phyloP scores from a whole-genome alignment of 805 yeast genomes.

The Pichia gijzeniarum region DNA sequence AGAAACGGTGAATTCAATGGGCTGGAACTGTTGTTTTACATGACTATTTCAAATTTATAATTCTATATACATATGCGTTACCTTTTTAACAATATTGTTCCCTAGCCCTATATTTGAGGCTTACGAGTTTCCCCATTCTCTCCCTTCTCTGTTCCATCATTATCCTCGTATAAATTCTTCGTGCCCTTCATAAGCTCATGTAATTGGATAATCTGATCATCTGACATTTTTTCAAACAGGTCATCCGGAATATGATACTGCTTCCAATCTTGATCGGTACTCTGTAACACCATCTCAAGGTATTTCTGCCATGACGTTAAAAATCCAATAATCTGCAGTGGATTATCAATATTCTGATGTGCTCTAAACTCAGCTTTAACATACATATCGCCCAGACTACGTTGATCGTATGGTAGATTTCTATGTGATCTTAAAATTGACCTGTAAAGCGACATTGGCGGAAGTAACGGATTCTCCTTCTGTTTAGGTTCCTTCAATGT shows the following conservation, averaged over 20 bases:
- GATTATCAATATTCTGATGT: conserved; percentile 77
- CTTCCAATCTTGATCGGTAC: conserved; percentile 55
- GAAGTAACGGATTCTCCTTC: conserved; percentile 47
- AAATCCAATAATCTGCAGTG: conserved; percentile 90
- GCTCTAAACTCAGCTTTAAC: conserved; percentile 86
- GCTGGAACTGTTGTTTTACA: conserved; percentile 35
- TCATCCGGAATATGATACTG: conserved; percentile 54
- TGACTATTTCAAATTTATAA: conserved; percentile 8
- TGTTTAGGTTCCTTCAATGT: conserved; percentile 24
- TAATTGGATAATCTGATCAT: conserved; percentile 81
- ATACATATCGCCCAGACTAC: conserved; percentile 82
- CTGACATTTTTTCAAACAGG: conserved; percentile 75
- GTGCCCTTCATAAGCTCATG: conserved; percentile 79
- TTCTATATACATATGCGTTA: too few relatives aligned
- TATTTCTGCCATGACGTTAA: conserved; percentile 93
- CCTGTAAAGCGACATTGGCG: conserved; percentile 75
- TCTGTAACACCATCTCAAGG: conserved; percentile 39
- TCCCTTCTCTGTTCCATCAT: conserved; percentile 5
- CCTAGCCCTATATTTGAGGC: too few relatives aligned
- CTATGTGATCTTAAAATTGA: conserved; percentile 79
- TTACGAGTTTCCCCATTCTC: background rate
- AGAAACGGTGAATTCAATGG: conserved; percentile 33
- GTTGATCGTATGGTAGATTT: conserved; percentile 56
- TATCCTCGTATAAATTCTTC: conserved; percentile 19
- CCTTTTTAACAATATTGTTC: background rate